Conservation (phyloP, 169 alveolate species). For the Plasmodium berghei region DNA sequence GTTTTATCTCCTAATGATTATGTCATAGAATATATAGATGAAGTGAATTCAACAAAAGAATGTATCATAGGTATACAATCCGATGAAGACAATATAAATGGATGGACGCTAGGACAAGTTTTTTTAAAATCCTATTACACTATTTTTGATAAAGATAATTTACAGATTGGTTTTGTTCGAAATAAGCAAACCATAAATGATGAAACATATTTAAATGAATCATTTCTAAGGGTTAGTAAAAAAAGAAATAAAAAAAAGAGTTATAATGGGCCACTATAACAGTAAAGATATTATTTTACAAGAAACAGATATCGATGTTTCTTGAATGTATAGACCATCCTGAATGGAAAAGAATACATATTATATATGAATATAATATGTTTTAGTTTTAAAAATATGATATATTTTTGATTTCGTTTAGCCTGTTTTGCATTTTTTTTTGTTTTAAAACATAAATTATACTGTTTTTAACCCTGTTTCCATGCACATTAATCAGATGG, state of each 20-base stretch:
- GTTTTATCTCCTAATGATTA: conserved; percentile 84
- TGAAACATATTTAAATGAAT: conserved; percentile 1
- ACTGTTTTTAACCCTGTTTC: too few species aligned
- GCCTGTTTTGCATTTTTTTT: too few species aligned
- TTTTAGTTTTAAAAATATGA: too few species aligned
- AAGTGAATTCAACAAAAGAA: conserved; percentile 28
- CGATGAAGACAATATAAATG: conserved; percentile 76
- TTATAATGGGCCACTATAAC: conserved; percentile 52
- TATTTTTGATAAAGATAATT: conserved; percentile 84
- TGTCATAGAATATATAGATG: conserved; percentile 78
- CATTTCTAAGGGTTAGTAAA: conserved; percentile 15
- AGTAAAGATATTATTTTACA: not conserved
- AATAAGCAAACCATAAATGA: conserved; percentile 35
- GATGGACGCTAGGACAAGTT: conserved; percentile 77
- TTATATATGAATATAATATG: too few species aligned
- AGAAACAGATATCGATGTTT: too few species aligned
- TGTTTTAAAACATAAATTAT: too few species aligned
- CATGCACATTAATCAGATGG: too few species aligned
- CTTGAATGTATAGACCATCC: too few species aligned
- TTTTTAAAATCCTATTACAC: conserved; percentile 83
- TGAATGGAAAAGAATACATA: too few species aligned
- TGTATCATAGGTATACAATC: conserved; percentile 82
- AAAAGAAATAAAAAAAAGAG: conserved; percentile 6
- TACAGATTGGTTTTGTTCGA: conserved; percentile 83
- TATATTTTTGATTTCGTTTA: too few species aligned